Evolutionary conservation across 805 yeast genomes (phyloP).

Genomic region (Lachancea quebecensis): DNA sequence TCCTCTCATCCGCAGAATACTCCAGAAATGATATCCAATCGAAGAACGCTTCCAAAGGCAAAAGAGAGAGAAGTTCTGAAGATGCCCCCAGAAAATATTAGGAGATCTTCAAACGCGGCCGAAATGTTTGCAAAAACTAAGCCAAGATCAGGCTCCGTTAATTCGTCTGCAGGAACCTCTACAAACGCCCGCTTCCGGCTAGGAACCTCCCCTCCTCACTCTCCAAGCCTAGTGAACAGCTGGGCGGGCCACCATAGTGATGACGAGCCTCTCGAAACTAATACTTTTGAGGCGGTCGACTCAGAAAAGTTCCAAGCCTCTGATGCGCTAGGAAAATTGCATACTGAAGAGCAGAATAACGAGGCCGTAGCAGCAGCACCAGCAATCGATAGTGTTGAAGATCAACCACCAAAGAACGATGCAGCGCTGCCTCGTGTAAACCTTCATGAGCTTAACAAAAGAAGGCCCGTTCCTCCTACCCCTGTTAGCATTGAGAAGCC

Average conservation of each 20-base stretch:
- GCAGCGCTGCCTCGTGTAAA: background rate
- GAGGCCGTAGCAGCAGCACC: no score
- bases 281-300: no score
- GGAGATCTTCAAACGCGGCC: slow-evolving; percentile 10
- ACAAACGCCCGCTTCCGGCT: background rate
- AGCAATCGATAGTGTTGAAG: background rate
- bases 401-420: background rate
- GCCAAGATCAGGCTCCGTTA: slow-evolving; percentile 16
- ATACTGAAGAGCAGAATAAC: no score
- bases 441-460: slow-evolving; percentile 6
- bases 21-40: slow-evolving; percentile 29
- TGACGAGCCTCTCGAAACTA: background rate
- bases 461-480: slow-evolving; percentile 8
- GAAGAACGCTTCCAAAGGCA: slow-evolving; percentile 26
- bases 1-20: background rate
- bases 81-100: slow-evolving; percentile 1
- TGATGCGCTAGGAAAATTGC: no score
- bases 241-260: background rate
- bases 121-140: slow-evolving; percentile 28
- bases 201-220: background rate
- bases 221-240: background rate
- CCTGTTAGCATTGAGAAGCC: background rate
- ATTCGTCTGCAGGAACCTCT: slow-evolving; percentile 9
- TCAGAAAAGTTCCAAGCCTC: no score
- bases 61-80: slow-evolving; percentile 4